These are phyloP conservation scores for Geranium brycei DNA, from an alignment of 345 rosid species.

Conservation along the genomic window DNA sequence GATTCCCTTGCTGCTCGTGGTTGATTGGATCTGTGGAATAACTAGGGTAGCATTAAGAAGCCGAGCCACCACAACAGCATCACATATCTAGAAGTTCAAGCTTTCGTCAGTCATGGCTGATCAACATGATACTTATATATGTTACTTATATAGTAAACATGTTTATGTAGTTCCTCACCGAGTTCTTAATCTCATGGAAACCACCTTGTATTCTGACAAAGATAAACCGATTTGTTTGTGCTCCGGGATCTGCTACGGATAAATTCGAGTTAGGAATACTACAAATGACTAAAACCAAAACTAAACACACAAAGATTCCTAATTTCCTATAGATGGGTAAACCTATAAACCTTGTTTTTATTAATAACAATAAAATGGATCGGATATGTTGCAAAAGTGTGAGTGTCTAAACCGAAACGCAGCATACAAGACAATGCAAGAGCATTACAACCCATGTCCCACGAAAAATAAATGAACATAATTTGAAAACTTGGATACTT, in stretches of 20 bases:
- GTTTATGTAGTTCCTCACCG: conserved; percentile 39
- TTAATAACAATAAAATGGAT: neutral
- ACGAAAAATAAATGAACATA: too few species aligned
- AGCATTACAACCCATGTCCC: neutral
- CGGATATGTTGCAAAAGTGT: neutral
- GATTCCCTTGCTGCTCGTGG: conserved; percentile 97
- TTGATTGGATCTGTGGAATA: conserved; percentile 90
- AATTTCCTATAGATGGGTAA: neutral
- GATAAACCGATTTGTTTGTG: conserved; percentile 51
- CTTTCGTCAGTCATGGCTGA: conserved; percentile 5
- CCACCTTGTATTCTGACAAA: conserved; percentile 97
- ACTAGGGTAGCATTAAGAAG: conserved; percentile 91
- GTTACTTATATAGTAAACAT: neutral
- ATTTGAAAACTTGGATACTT: neutral
- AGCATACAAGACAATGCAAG: neutral
- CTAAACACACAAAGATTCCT: neutral
- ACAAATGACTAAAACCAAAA: neutral
- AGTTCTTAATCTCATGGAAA: conserved; percentile 89
- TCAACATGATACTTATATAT: neutral
- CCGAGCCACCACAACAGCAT: conserved; percentile 70
- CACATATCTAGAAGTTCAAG: conserved; percentile 43
- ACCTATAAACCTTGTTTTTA: neutral
- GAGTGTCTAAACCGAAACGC: neutral
- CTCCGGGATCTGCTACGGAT: conserved; percentile 39
- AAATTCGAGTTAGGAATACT: conserved; percentile 6